Base-by-base conservation (phyloP, 2,329 filamentous ascomycete genomes). In the Pestalotiopsis sp. region DNA sequence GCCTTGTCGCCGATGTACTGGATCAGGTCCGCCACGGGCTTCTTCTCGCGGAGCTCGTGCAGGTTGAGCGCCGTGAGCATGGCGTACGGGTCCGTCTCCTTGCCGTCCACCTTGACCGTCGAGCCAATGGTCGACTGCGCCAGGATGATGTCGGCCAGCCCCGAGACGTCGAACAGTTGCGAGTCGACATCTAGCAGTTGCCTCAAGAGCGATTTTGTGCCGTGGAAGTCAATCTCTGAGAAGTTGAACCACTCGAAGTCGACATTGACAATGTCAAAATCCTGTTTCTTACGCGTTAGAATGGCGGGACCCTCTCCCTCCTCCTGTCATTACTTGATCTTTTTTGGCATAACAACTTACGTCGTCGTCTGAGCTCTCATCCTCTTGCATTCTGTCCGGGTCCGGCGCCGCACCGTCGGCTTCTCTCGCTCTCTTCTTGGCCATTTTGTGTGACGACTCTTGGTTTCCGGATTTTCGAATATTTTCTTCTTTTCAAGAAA, bases 231-330 rank as follows among this genome's bases (percentile, higher is more conserved):
- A 74, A 97, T 87, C 7, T 92, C 89, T 1, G 92, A 86, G 70
- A 95, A 97, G 81, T 98, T 97, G 83, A 98, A 99, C 92, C 94
- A 98, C 83, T 99, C 96, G 76, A 99, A 99, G 72, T 98, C 95
- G 68, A 98, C 94, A 77, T 98, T 91, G 72, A 99, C 89, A 79
- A 95, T 92, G 77, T 97, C 92, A 76, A 94, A 92, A 75, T 97
- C 93, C 93, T 97, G 66, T 30, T 5, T 48, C 4, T 6, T 3
- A 26, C 9, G 67, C 70, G 68, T 77, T 66, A 72, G 68, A n/a
- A 24, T 52, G 38, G 30, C 26, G 57, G 66, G 11, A 52, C 3
- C 44, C 40, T 52, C 44, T 52, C 44, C n/a, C 17, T 44, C 10
- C 44, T 52, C 20, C 44, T n/a, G 9, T 52, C 44, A n/a, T 22